A percentile compares a stretch with the other conserved stretches of the same genome.
Conservation (phyloP, 139 green algal species). For the Chlamydomonas schloesseri region DNA sequence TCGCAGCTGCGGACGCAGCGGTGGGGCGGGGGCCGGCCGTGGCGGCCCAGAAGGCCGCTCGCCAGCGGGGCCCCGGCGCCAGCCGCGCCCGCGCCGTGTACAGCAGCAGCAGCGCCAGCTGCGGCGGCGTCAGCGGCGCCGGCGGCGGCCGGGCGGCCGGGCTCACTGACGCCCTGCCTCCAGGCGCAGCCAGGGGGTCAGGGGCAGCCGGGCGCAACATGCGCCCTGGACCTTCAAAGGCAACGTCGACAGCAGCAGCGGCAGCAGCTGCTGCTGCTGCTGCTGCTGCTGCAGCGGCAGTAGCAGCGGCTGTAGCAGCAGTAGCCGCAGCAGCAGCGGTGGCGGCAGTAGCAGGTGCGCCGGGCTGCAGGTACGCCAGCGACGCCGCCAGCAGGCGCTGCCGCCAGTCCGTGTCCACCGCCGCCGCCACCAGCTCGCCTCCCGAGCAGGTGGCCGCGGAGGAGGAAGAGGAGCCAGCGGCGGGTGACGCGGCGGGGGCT, state of each 20-base stretch:
- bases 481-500: no score
- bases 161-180: not conserved
- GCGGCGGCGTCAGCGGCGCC: not conserved
- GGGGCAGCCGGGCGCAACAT: not conserved
- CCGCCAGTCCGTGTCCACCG: not conserved
- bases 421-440: not conserved
- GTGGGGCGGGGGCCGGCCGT: not conserved
- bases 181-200: not conserved
- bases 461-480: not conserved
- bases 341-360: no score
- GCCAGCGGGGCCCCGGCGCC: not conserved
- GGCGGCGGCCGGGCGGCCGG: not conserved
- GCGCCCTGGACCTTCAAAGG: not conserved
- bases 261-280: not conserved
- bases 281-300: not conserved
- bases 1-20: no score
- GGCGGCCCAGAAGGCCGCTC: not conserved
- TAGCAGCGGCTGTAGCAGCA: not conserved
- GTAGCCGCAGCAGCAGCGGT: no score
- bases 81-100: not conserved
- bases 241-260: no score
- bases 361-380: no score
- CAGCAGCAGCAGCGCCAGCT: conserved; percentile 35
- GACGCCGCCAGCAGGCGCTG: no score
- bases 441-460: no score